Base-by-base conservation (phyloP, 805 yeast species). In the Cyberlindnera subsufficiens region DNA sequence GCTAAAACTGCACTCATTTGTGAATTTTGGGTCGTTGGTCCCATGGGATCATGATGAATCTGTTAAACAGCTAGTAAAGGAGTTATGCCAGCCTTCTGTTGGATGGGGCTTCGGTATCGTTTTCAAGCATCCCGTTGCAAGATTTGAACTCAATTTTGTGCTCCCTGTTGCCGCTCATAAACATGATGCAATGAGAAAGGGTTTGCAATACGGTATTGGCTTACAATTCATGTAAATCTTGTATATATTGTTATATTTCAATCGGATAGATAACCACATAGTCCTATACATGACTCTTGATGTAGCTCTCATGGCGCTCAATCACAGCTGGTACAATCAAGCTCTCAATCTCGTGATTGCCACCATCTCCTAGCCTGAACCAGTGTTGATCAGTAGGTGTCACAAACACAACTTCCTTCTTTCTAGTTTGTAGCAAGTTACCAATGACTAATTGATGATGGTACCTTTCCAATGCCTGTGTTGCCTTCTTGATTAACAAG, bases 361-460 rank as follows among this genome's bases (percentile, higher is more conserved):
- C 72, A 9, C 67, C 71, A 0, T 67, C 63, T 0, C 66, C 40
- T 30, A 87, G 59, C 47, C 60, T 69, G 40, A 77, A 61, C 89
- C 89, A 81, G 4, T 71, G 71, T 32, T 45, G 33, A 8, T 27
- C 37, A 17, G 38, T 43, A 1, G 70, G 70, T 3, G 76, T 74
- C 4, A 93, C 96, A 60, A 93, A 86, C 2, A 87, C 89, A 32
- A 93, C 96, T 59, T 89, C 90, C 43, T 69, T 68, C 63, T 89
- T 91, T 57, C 99, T 78, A 0, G 95, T 83, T 58, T 90, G 96
- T 49, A 93, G 67, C 50, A 93, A 66, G 58, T 93, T 93, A 3
- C 99, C 99, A 60, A 93, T 89, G 11, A 93, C 99, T 42, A 93
- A 67, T 63, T 91, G 97, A 64, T 93, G 99, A 47, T 80, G 84